Evolutionary conservation across 31 red algal species (phyloP).

Genomic region (Porphyra umbilicalis): DNA sequence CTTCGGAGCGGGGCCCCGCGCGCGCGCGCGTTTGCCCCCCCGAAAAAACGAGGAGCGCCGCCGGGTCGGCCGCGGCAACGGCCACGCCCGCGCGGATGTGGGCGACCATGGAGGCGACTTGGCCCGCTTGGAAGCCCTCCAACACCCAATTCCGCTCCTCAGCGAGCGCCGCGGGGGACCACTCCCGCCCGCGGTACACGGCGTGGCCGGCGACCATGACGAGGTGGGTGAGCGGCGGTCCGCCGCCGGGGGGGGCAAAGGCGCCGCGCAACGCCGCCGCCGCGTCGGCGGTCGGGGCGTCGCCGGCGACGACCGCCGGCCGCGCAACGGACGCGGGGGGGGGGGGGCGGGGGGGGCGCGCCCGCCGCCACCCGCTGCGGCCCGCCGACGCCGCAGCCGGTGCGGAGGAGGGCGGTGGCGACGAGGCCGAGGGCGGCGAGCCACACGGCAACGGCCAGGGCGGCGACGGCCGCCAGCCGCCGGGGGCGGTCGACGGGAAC

Average conservation of each 20-base stretch:
- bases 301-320: background rate
- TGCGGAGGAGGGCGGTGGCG: background rate
- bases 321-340: no score
- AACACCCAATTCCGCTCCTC: conserved; percentile 75
- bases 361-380: background rate
- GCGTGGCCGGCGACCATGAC: conserved; percentile 93
- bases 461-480: background rate
- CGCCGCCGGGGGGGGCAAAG: conserved; percentile 11
- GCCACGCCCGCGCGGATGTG: conserved; percentile 69
- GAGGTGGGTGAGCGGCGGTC: conserved; percentile 28
- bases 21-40: conserved; percentile 62
- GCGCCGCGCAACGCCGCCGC: background rate
- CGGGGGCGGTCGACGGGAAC: background rate
- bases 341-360: no score
- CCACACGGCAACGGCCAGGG: background rate
- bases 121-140: conserved; percentile 68
- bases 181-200: conserved; percentile 35
- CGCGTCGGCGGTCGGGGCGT: background rate
- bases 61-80: conserved; percentile 47
- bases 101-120: conserved; percentile 49
- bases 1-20: conserved; percentile 78
- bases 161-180: conserved; percentile 14
- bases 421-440: background rate
- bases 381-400: background rate
- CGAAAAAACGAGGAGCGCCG: conserved; percentile 72